Evolutionary conservation across 768 basidiomycete genomes (phyloP).

Genomic region (Lactifluus pinguis): DNA sequence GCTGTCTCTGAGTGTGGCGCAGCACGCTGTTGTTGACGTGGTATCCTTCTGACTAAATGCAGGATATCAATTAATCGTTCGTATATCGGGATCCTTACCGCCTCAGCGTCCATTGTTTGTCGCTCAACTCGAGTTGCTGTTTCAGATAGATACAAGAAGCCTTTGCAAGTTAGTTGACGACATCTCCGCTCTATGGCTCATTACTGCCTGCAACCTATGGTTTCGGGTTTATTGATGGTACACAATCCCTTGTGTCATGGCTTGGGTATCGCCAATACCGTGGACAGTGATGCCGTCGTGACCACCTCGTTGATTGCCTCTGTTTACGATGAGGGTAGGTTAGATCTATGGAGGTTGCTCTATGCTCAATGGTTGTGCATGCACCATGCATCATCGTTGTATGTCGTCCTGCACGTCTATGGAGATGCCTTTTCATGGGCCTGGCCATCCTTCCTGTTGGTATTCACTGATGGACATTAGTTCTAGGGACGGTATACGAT

Average conservation of each 20-base stretch:
- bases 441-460: background rate
- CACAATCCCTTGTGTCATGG: background rate
- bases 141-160: background rate
- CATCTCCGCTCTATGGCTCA: background rate
- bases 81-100: background rate
- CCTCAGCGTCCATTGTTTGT: background rate
- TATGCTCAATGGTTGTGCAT: background rate
- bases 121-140: background rate
- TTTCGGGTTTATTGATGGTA: background rate
- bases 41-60: background rate
- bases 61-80: background rate
- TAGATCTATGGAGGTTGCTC: background rate
- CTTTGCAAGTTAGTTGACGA: background rate
- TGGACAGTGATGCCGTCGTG: background rate
- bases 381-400: background rate
- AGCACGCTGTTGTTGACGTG: background rate
- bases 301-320: background rate
- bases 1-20: background rate
- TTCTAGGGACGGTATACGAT: background rate
- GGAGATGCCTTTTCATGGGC: background rate
- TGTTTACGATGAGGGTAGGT: background rate
- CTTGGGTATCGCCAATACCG: background rate
- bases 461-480: background rate
- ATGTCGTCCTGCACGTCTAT: background rate
- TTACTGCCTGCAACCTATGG: background rate